Conservation (phyloP, 106 monocot genomes). For the Acorus gramineus region DNA sequence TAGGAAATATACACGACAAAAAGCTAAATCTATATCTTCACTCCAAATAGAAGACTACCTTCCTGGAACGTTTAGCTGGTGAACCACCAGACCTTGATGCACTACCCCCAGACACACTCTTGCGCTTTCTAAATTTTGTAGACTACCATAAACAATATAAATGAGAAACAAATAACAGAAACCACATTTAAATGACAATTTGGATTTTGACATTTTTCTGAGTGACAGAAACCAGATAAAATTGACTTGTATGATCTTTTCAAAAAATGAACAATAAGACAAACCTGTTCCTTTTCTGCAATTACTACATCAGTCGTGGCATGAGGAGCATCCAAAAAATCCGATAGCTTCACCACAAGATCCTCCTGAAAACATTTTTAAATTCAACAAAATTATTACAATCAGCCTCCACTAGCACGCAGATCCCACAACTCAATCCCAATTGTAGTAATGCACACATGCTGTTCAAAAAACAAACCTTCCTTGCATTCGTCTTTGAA, state of each 20-base stretch:
- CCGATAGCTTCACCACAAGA: conserved; percentile 54
- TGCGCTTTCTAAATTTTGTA: conserved; percentile 51
- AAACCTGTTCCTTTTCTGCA: conserved; percentile 59
- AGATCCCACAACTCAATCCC: too few relatives aligned
- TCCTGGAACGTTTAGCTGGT: conserved; percentile 30
- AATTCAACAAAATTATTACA: neutral
- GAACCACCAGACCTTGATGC: conserved; percentile 21
- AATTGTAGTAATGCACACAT: too few relatives aligned
- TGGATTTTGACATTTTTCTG: too few relatives aligned
- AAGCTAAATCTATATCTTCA: too few relatives aligned
- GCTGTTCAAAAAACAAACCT: conserved; percentile 27
- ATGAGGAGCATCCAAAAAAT: conserved; percentile 77
- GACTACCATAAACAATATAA: conserved; percentile 24
- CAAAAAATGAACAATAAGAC: neutral
- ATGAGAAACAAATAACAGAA: neutral
- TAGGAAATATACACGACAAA: neutral
- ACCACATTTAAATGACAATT: neutral
- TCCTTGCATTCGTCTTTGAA: conserved; percentile 40
- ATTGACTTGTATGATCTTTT: too few relatives aligned
- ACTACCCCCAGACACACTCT: conserved; percentile 39
- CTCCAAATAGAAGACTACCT: conserved; percentile 13
- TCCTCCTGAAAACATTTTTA: conserved; percentile 44
- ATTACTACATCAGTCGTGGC: conserved; percentile 34
- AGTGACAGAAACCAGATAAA: too few relatives aligned
- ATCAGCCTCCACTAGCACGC: too few relatives aligned